phyloP scores from a whole-genome alignment of 2,329 filamentous ascomycete genomes.

The Sporothrix luriei region DNA sequence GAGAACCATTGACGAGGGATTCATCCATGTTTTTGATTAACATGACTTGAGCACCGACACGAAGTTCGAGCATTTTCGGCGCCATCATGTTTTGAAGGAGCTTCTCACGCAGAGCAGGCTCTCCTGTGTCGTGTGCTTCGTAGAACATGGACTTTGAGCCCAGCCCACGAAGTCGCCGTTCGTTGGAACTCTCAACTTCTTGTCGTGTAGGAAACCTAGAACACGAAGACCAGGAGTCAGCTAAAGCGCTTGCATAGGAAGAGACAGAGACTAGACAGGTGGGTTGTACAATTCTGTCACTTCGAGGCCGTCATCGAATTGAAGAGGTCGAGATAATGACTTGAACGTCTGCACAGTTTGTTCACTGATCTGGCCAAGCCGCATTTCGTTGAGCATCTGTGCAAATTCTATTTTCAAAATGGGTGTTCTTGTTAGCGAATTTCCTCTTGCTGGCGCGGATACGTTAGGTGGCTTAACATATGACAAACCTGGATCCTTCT shows the following conservation, averaged over 20 bases:
- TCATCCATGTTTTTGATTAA: conserved; percentile 99
- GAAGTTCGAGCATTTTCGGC: conserved; percentile 75
- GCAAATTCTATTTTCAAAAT: conserved; percentile 66
- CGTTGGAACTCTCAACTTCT: conserved; percentile 88
- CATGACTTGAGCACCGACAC: conserved; percentile 96
- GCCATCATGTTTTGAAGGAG: conserved; percentile 91
- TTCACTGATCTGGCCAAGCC: conserved; percentile 78
- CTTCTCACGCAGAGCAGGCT: conserved; percentile 71
- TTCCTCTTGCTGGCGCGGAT: not conserved
- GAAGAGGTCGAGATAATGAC: conserved; percentile 68
- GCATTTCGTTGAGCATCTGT: conserved; percentile 96
- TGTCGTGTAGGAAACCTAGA: conserved; percentile 76
- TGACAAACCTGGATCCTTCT: conserved; percentile 70
- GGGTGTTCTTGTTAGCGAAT: not conserved
- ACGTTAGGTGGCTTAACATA: not conserved
- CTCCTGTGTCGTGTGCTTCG: conserved; percentile 75
- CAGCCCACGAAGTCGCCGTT: conserved; percentile 69
- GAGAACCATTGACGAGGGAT: conserved; percentile 86
- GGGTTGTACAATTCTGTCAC: conserved; percentile 75
- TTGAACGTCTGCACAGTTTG: conserved; percentile 77
- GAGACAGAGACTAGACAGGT: not conserved
- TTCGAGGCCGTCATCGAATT: conserved; percentile 72
- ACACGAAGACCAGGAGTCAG: not conserved
- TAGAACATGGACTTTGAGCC: conserved; percentile 66
- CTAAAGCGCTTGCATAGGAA: not conserved